Percentiles rank a stretch among this genome's conserved stretches.
These are phyloP conservation scores for Rhododendron simsii DNA, from an alignment of 148 eudicot genomes.

Conservation along the genomic window DNA sequence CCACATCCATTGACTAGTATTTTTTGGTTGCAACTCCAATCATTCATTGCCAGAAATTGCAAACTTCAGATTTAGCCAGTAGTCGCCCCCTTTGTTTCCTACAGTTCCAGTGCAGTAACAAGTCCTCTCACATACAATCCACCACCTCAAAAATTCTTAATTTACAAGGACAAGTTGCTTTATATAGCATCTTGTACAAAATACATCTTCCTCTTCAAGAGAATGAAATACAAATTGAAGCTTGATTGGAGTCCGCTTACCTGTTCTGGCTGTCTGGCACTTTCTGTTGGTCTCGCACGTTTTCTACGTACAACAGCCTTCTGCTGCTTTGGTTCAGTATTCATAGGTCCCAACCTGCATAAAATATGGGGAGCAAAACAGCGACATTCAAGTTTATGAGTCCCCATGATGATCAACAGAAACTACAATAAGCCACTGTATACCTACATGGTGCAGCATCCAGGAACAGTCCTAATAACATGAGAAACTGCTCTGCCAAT, in stretches of 20 bases:
- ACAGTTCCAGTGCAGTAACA: neutral
- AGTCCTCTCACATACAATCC: neutral
- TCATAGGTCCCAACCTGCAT: constrained; percentile 81
- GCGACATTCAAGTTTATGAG: neutral
- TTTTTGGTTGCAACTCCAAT: neutral
- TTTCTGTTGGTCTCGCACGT: constrained; percentile 53
- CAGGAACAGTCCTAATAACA: constrained; percentile 45
- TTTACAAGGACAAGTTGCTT: neutral
- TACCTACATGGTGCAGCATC: constrained; percentile 66
- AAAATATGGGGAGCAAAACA: neutral
- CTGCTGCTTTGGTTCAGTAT: constrained; percentile 56
- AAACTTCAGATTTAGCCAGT: neutral
- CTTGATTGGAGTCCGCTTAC: constrained; percentile 24
- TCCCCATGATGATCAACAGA: neutral
- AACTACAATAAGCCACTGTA: neutral
- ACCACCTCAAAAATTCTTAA: neutral
- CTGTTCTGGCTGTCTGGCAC: constrained; percentile 68
- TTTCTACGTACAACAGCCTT: constrained; percentile 44
- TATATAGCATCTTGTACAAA: neutral
- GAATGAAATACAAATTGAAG: neutral
- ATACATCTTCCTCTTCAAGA: neutral
- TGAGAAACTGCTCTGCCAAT: constrained; percentile 60
- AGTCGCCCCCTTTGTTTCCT: neutral
- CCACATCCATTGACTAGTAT: neutral
- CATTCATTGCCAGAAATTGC: neutral